Conservation (phyloP, 2,329 filamentous ascomycete genomes). For the Chaetomiaceae sp. region DNA sequence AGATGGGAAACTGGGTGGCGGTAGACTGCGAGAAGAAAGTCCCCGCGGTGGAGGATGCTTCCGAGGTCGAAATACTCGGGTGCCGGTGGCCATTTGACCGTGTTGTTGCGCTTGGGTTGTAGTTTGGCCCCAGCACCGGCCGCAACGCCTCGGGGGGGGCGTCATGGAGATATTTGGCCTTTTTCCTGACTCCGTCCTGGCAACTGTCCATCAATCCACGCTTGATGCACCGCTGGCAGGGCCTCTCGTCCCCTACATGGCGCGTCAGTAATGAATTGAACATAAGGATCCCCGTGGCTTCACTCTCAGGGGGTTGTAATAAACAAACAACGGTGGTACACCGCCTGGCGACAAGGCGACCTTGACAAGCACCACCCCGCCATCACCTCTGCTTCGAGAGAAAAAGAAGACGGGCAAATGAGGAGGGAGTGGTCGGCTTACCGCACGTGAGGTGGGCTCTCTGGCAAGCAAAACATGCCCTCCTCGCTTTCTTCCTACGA, state of each 20-base stretch:
- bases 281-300: background rate
- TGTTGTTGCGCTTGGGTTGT: constrained; percentile 53
- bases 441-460: constrained; percentile 96
- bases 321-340: too few relatives aligned
- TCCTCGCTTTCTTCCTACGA: constrained; percentile 88
- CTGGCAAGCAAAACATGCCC: constrained; percentile 96
- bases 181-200: constrained; percentile 95
- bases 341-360: background rate
- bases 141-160: constrained; percentile 83
- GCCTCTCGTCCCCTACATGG: constrained; percentile 79
- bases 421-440: constrained; percentile 51
- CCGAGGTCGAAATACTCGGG: constrained; percentile 42
- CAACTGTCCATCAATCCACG: constrained; percentile 85
- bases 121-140: constrained; percentile 72
- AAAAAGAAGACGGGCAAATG: background rate
- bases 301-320: background rate
- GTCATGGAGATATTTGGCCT: constrained; percentile 98
- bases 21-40: constrained; percentile 44
- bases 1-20: constrained; percentile 47
- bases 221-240: constrained; percentile 91
- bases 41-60: constrained; percentile 39
- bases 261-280: constrained; percentile 12
- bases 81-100: constrained; percentile 45
- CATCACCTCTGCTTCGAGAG: background rate
- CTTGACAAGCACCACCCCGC: too few relatives aligned